These are phyloP conservation scores for Rhododendron kiyosumense DNA, from an alignment of 148 eudicot genomes.

Conservation along the genomic window DNA sequence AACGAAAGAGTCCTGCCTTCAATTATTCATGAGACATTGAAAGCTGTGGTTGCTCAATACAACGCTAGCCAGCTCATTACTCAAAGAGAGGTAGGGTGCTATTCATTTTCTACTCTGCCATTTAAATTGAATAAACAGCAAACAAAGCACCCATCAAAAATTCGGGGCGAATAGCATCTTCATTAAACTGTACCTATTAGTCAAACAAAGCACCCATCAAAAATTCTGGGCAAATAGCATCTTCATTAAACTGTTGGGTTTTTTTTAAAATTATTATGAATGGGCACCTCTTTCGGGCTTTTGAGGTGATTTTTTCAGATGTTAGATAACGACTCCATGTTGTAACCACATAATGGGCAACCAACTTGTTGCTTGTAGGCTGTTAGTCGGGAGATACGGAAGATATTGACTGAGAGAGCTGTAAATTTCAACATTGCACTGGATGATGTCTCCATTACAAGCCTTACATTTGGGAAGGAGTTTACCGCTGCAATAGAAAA, in stretches of 20 bases:
- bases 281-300: neutral
- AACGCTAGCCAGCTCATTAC: conserved; percentile 95
- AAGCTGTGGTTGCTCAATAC: conserved; percentile 93
- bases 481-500: conserved; percentile 96
- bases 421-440: conserved; percentile 72
- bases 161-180: neutral
- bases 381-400: conserved; percentile 80
- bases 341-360: neutral
- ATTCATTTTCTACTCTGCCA: neutral
- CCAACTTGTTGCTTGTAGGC: conserved; percentile 30
- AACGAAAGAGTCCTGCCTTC: conserved; percentile 88
- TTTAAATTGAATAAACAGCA: neutral
- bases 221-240: neutral
- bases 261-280: neutral
- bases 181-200: neutral
- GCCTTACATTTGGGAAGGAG: conserved; percentile 82
- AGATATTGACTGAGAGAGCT: conserved; percentile 79
- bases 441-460: conserved; percentile 90
- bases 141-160: neutral
- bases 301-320: too few species aligned
- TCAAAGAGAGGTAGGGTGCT: conserved; percentile 76
- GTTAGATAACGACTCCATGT: neutral
- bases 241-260: neutral
- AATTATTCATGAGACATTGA: conserved; percentile 81
- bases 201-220: neutral